Percentiles rank a stretch among this genome's conserved stretches.
Conservation (phyloP, 1,284 basidiomycete species). For the Mycena sp. region DNA sequence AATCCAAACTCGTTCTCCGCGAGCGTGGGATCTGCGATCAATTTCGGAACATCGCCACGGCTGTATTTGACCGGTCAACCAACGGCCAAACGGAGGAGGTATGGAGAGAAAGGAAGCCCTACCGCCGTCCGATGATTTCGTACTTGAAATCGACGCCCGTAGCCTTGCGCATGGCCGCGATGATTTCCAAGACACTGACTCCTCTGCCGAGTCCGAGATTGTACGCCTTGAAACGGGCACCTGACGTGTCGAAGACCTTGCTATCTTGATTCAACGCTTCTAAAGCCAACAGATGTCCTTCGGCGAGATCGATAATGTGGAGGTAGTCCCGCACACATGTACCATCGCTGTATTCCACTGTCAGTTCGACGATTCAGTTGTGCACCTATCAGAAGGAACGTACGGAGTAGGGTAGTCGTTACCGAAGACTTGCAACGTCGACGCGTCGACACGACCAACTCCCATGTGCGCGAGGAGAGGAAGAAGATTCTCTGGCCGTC, state of each 20-base stretch:
- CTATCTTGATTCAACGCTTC: conserved; percentile 82
- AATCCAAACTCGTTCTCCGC: conserved; percentile 97
- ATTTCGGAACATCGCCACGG: conserved; percentile 94
- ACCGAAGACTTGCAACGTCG: conserved; percentile 92
- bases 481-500: conserved; percentile 94
- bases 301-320: conserved; percentile 95
- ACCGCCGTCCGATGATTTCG: conserved; percentile 91
- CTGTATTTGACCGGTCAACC: conserved; percentile 53
- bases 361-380: neutral
- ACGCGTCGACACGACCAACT: conserved; percentile 86
- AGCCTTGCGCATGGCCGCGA: conserved; percentile 95
- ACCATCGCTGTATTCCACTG: conserved; percentile 78
- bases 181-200: conserved; percentile 93
- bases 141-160: conserved; percentile 91
- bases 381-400: no score
- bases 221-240: conserved; percentile 88
- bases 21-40: conserved; percentile 93
- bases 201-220: conserved; percentile 96
- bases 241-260: conserved; percentile 60
- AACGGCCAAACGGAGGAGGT: neutral
- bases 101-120: conserved; percentile 42
- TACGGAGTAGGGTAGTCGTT: conserved; percentile 97
- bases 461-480: conserved; percentile 97
- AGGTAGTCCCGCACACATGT: conserved; percentile 99
- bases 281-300: conserved; percentile 93